Percentiles rank a stretch among this genome's conserved stretches.
These are phyloP conservation scores for Apiospora hydei DNA, from an alignment of 2,329 filamentous ascomycete genomes.

Conservation along the genomic window DNA sequence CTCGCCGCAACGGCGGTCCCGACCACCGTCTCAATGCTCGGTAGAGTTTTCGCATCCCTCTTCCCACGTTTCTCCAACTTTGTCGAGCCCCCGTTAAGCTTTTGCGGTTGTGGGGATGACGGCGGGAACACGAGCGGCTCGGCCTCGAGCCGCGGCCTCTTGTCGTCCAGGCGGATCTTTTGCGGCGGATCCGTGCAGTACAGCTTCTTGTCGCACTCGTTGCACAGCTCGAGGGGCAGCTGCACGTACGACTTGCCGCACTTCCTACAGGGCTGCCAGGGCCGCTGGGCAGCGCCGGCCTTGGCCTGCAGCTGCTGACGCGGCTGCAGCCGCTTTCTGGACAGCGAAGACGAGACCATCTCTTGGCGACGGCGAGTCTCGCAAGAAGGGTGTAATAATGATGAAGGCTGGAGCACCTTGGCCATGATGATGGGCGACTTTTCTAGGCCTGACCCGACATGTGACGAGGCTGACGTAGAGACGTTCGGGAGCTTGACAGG, in stretches of 20 bases:
- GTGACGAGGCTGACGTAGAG: constrained; percentile 7
- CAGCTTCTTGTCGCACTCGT: constrained; percentile 15
- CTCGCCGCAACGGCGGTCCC: not conserved
- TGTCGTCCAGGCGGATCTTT: constrained; percentile 18
- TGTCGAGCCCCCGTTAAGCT: not conserved
- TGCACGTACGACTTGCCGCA: constrained; percentile 23
- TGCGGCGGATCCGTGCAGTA: not conserved
- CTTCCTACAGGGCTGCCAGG: constrained; percentile 22
- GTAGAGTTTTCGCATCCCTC: not conserved
- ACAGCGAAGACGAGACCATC: not conserved
- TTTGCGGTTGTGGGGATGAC: not conserved
- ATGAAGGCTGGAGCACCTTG: not conserved
- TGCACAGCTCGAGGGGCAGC: constrained; percentile 7
- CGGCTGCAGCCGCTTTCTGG: not conserved
- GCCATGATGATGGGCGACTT: not conserved
- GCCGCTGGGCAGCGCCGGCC: not conserved
- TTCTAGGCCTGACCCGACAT: not conserved
- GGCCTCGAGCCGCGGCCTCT: constrained; percentile 12
- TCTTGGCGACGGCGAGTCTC: not conserved
- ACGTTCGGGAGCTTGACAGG: not conserved
- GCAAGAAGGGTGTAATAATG: not conserved
- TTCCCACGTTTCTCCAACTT: not conserved
- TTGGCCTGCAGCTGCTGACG: not conserved
- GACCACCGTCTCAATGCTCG: not conserved
- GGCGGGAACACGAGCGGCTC: not conserved